These are phyloP conservation scores for Obba rivulosa DNA, from an alignment of 768 basidiomycete species.

Conservation along the genomic window DNA sequence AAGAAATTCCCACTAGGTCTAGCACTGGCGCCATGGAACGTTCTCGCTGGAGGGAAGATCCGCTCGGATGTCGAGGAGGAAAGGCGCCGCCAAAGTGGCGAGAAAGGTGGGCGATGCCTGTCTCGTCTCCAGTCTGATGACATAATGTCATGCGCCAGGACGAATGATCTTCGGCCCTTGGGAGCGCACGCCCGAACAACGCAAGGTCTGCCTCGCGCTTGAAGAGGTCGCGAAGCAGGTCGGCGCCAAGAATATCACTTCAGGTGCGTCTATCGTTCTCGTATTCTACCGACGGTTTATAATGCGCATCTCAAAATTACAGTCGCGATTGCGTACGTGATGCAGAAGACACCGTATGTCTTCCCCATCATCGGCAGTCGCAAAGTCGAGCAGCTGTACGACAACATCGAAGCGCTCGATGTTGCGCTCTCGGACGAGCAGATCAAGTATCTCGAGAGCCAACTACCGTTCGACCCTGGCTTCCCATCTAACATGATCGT, in stretches of 20 bases:
- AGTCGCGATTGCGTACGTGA: slow-evolving; percentile 24
- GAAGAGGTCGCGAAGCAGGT: slow-evolving; percentile 36
- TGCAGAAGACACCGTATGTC: slow-evolving; percentile 21
- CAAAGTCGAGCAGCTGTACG: slow-evolving; percentile 15
- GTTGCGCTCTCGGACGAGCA: slow-evolving; percentile 17
- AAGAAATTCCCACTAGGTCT: slow-evolving; percentile 18
- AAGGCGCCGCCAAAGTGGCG: slow-evolving; percentile 16
- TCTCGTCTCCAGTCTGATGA: slow-evolving; percentile 36
- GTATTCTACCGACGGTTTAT: neutral
- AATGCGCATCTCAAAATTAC: slow-evolving; percentile 5
- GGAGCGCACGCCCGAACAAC: slow-evolving; percentile 31
- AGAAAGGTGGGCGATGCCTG: slow-evolving; percentile 16
- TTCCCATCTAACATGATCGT: slow-evolving; percentile 12
- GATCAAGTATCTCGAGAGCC: slow-evolving; percentile 15
- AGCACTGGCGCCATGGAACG: slow-evolving; percentile 34
- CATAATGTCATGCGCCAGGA: slow-evolving; percentile 23
- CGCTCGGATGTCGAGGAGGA: slow-evolving; percentile 30
- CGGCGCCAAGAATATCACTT: slow-evolving; percentile 22
- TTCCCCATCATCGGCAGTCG: slow-evolving; percentile 16
- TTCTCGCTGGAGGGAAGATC: slow-evolving; percentile 33
- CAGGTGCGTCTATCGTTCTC: slow-evolving; percentile 15
- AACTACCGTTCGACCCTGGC: slow-evolving; percentile 17
- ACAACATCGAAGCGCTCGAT: slow-evolving; percentile 14
- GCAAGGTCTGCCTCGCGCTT: slow-evolving; percentile 27
- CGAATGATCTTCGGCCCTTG: slow-evolving; percentile 27